These are phyloP conservation scores for Candida buenavistaensis DNA, from an alignment of 1,139 yeast species.

Conservation along the genomic window DNA sequence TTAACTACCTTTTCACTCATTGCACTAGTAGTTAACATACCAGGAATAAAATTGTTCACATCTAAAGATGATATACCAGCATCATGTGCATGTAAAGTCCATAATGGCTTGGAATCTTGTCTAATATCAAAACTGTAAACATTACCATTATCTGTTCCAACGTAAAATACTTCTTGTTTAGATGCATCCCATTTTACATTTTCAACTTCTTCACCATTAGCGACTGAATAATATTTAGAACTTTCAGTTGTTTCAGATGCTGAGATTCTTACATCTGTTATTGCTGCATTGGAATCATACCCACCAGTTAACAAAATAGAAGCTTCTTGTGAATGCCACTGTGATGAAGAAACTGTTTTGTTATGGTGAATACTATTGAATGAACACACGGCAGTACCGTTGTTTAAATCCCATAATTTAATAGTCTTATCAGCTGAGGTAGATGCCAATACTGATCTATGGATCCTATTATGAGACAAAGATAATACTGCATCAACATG, in stretches of 20 bases:
- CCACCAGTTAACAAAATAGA: slow-evolving; percentile 89
- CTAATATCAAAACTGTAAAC: slow-evolving; percentile 89
- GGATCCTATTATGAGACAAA: slow-evolving; percentile 75
- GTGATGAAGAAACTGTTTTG: slow-evolving; percentile 81
- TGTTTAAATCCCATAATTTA: slow-evolving; percentile 89
- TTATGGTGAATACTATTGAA: slow-evolving; percentile 56
- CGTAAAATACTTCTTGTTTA: slow-evolving; percentile 68
- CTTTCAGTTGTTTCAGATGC: slow-evolving; percentile 48
- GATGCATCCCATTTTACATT: slow-evolving; percentile 65
- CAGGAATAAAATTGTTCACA: slow-evolving; percentile 65
- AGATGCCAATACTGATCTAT: slow-evolving; percentile 85
- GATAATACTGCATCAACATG: slow-evolving; percentile 95
- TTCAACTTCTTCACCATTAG: slow-evolving; percentile 78
- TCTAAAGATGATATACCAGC: slow-evolving; percentile 85
- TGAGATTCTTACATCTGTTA: slow-evolving; percentile 76
- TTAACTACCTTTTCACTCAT: slow-evolving; percentile 87
- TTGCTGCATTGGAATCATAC: slow-evolving; percentile 77
- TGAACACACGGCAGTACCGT: slow-evolving; percentile 74
- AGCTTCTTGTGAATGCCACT: slow-evolving; percentile 81
- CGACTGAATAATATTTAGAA: slow-evolving; percentile 65
- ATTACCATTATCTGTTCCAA: slow-evolving; percentile 91
- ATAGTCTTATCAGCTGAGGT: slow-evolving; percentile 95
- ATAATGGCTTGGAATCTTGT: slow-evolving; percentile 64
- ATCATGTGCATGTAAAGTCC: slow-evolving; percentile 98
- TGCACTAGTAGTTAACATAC: slow-evolving; percentile 82